These are phyloP conservation scores for Puya raimondii DNA, from an alignment of 176 grass and related monocot genomes.

Conservation along the genomic window DNA sequence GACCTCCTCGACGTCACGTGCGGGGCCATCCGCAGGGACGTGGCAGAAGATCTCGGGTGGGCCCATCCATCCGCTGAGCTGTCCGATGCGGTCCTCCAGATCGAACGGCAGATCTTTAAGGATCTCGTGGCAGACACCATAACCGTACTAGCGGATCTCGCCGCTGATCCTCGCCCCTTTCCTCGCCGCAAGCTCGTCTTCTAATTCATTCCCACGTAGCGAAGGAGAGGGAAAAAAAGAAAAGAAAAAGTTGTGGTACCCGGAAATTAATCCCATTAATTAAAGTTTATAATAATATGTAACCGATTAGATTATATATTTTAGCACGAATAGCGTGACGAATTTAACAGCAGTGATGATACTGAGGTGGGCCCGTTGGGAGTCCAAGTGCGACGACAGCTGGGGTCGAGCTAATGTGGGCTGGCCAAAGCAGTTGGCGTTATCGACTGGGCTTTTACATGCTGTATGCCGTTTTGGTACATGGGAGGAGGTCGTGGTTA, in stretches of 20 bases:
- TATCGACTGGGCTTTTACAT: not conserved
- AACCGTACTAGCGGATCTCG: not conserved
- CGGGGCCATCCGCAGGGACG: conserved; percentile 4
- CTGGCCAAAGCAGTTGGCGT: not conserved
- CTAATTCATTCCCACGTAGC: not conserved
- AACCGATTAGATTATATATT: too few relatives aligned
- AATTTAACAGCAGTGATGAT: too few relatives aligned
- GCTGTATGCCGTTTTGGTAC: not conserved
- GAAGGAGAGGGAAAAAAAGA: too few relatives aligned
- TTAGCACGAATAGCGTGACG: too few relatives aligned
- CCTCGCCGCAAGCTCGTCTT: conserved; percentile 3
- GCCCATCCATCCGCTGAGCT: not conserved
- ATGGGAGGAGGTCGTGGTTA: not conserved
- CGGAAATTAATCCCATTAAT: too few relatives aligned
- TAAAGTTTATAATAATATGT: too few relatives aligned
- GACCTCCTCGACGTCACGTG: not conserved
- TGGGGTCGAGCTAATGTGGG: not conserved
- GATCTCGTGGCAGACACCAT: conserved; percentile 17
- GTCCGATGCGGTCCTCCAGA: conserved; percentile 14
- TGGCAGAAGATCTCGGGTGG: conserved; percentile 2
- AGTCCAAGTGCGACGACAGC: too few relatives aligned
- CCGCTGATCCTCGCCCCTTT: too few relatives aligned
- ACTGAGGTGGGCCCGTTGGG: too few relatives aligned
- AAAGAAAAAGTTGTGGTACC: not conserved
- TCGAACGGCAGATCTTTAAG: conserved; percentile 26